Conservation (phyloP, 192 early-diverging fungal genomes). For the Backusella morwellensis region DNA sequence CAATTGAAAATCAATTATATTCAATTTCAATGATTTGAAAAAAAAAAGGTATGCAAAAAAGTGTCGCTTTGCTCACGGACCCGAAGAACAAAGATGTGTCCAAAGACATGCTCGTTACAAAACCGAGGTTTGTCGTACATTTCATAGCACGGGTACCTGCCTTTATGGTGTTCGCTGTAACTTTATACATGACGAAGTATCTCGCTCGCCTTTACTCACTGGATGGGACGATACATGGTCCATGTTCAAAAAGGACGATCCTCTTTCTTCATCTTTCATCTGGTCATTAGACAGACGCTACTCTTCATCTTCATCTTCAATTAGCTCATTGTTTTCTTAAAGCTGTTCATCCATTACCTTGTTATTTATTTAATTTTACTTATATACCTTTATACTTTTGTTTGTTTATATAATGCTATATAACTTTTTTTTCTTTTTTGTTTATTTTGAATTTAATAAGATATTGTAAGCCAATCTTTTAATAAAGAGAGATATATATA, state of each 20-base stretch:
- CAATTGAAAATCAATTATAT: background rate
- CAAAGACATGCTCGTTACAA: slow-evolving; percentile 93
- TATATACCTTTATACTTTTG: background rate
- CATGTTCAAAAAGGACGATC: background rate
- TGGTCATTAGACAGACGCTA: slow-evolving; percentile 8
- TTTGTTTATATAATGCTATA: background rate
- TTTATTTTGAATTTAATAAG: background rate
- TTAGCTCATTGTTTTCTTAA: background rate
- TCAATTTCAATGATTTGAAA: background rate
- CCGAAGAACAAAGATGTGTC: slow-evolving; percentile 73
- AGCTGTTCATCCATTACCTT: background rate
- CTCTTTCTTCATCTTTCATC: background rate
- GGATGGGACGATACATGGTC: background rate
- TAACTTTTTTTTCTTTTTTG: background rate
- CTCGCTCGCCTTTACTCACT: background rate
- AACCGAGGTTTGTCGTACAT: slow-evolving; percentile 92
- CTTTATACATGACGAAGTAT: slow-evolving; percentile 75
- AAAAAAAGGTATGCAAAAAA: slow-evolving; percentile 75
- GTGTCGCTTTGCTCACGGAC: slow-evolving; percentile 94
- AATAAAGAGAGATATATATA: background rate
- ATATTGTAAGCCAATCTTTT: background rate
- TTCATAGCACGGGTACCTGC: slow-evolving; percentile 84
- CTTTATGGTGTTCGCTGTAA: slow-evolving; percentile 94
- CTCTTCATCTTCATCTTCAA: slow-evolving; percentile 10
- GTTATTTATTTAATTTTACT: background rate